Conservation (phyloP, 2,329 filamentous ascomycete genomes). For the Aureobasidium leucospermi region DNA sequence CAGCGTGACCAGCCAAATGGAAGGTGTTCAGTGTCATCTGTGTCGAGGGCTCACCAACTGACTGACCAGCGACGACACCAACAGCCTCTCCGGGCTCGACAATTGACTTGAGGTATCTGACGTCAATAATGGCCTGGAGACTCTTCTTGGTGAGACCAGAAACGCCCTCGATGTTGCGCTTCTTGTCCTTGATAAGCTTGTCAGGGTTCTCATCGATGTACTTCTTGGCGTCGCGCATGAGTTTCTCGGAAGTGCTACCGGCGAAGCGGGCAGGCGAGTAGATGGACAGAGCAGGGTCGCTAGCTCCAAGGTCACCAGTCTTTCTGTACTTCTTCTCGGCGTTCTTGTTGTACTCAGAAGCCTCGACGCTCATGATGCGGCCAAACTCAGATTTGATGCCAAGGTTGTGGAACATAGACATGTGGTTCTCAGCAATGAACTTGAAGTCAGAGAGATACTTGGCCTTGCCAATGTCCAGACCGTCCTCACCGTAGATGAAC, state of each 20-base stretch:
- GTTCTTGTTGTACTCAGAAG: slow-evolving; percentile 53
- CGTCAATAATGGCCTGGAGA: slow-evolving; percentile 76
- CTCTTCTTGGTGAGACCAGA: slow-evolving; percentile 53
- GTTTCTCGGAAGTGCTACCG: slow-evolving; percentile 84
- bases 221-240: slow-evolving; percentile 62
- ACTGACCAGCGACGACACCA: slow-evolving; percentile 93
- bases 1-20: slow-evolving; percentile 96
- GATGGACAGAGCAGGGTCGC: slow-evolving; percentile 67
- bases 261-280: slow-evolving; percentile 71
- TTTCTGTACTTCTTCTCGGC: slow-evolving; percentile 76
- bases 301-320: slow-evolving; percentile 56
- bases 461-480: slow-evolving; percentile 87
- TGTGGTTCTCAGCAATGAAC: slow-evolving; percentile 80
- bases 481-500: slow-evolving; percentile 95
- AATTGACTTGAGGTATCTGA: slow-evolving; percentile 87
- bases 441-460: slow-evolving; percentile 85
- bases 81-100: slow-evolving; percentile 95
- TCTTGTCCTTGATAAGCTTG: slow-evolving; percentile 53
- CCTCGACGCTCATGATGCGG: slow-evolving; percentile 60
- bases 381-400: slow-evolving; percentile 49
- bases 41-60: slow-evolving; percentile 91
- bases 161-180: slow-evolving; percentile 40
- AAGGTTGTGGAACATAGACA: slow-evolving; percentile 70
- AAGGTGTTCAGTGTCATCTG: slow-evolving; percentile 99
- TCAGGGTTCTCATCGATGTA: slow-evolving; percentile 73